Evolutionary conservation across 805 yeast species (phyloP), one percentile per base, ranked within the genome.

Genomic region (Huiozyma sinensis): DNA sequence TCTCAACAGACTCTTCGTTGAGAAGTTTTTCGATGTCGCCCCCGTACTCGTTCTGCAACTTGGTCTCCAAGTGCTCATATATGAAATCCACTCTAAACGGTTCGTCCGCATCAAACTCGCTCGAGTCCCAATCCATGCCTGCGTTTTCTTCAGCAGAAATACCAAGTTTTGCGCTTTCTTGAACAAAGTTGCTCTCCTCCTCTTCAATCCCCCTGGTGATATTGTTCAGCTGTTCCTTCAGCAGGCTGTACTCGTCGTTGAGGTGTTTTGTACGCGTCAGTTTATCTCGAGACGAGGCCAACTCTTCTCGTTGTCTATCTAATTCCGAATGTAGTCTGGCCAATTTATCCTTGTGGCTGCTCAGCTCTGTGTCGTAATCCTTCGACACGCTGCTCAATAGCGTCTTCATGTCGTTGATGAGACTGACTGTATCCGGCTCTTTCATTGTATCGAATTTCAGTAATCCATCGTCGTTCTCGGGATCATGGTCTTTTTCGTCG

Each of bases 21-120:
- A 53, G 50, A 7, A 65, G 41, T 40, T 55, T 50, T 11, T 61
- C 63, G 36, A 65, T 48, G 38, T 53, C 51, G 10, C 63, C 58
- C 17, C 47, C 52, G 41, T 58, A 60, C 24, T 59, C 54, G 32
- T 58, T 57, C 28, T 63, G 64, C 11, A 72, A 47, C 48, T 65
- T 65, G 4, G 56, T 49, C 44, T 70, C 72, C n/a, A 83, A 62
- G 49, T 70, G 72, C 35, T 76, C 73, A 55, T 74, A 80, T 10
- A 84, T 69, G 6, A 76, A 69, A 56, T 74, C 70, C 8, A 86
- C 74, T 40, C 83, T 72, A 63, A 86, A 90, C n/a, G 96, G 95
- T 56, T 85, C 90, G 63, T 89, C 97, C 0, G 95, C 90, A 61
- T 83, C 90, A 54, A 78, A 81, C 45, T 73, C 78, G 28, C 79